These are phyloP conservation scores for Candida oleophila DNA, from an alignment of 805 yeast species.

Conservation along the genomic window DNA sequence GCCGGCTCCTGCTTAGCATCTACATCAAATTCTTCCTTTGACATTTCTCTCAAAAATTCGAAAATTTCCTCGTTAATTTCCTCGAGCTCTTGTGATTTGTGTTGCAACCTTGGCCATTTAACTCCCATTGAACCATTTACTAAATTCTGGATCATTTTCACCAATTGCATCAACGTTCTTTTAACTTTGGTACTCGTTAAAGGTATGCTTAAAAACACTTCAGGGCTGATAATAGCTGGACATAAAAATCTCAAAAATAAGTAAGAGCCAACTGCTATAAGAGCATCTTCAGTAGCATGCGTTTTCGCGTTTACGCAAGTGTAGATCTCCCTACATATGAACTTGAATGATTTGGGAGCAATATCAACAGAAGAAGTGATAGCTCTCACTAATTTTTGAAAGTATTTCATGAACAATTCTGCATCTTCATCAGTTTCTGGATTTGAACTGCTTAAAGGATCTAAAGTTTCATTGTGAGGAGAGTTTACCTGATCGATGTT, in stretches of 20 bases:
- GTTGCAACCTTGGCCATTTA: conserved; percentile 58
- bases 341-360: conserved; percentile 71
- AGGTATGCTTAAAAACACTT: conserved; percentile 43
- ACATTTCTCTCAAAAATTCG: conserved; percentile 24
- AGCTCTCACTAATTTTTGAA: conserved; percentile 55
- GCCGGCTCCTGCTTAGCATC: too few relatives aligned
- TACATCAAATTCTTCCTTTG: conserved; percentile 12
- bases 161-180: conserved; percentile 72
- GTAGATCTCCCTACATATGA: conserved; percentile 67
- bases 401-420: conserved; percentile 52
- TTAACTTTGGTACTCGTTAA: conserved; percentile 39
- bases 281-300: conserved; percentile 56
- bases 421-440: conserved; percentile 34
- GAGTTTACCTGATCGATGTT: conserved; percentile 50
- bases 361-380: conserved; percentile 53
- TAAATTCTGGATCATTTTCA: conserved; percentile 80
- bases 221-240: conserved; percentile 91
- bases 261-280: conserved; percentile 80
- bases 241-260: conserved; percentile 81
- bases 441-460: background rate
- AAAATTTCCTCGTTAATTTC: conserved; percentile 27
- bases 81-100: conserved; percentile 39
- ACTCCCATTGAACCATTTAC: conserved; percentile 76
- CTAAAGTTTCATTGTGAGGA: background rate
- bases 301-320: conserved; percentile 57